Conservation (phyloP, 2,329 filamentous ascomycete species). For the Pseudocercospora cruenta region DNA sequence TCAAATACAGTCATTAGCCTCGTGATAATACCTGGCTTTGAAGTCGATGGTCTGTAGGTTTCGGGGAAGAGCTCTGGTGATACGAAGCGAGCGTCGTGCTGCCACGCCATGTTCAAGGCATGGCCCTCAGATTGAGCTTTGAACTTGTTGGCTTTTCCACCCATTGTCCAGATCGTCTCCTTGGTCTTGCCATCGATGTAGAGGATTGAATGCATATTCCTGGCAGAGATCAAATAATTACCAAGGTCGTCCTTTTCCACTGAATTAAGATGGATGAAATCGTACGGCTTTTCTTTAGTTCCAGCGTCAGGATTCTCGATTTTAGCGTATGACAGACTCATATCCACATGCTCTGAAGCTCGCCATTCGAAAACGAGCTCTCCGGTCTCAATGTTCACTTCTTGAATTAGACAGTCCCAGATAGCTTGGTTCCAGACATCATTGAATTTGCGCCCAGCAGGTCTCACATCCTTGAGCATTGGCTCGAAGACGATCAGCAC, state of each 20-base stretch:
- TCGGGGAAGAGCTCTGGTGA: slow-evolving; percentile 16
- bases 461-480: slow-evolving; percentile 21
- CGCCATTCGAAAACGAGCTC: slow-evolving; percentile 52
- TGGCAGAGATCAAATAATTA: slow-evolving; percentile 58
- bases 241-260: slow-evolving; percentile 54
- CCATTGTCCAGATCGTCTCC: slow-evolving; percentile 54
- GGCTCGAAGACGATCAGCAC: slow-evolving; percentile 47
- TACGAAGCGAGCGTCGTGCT: slow-evolving; percentile 31
- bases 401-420: slow-evolving; percentile 51
- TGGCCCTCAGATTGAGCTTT: slow-evolving; percentile 27
- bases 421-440: slow-evolving; percentile 40
- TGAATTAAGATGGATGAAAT: slow-evolving; percentile 60
- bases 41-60: slow-evolving; percentile 18
- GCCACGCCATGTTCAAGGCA: slow-evolving; percentile 28
- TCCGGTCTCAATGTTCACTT: slow-evolving; percentile 51
- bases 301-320: slow-evolving; percentile 40
- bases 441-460: slow-evolving; percentile 29
- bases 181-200: slow-evolving; percentile 53
- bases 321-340: slow-evolving; percentile 37
- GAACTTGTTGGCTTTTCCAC: slow-evolving; percentile 30
- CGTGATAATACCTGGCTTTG: slow-evolving; percentile 22
- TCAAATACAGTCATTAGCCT: slow-evolving; percentile 46
- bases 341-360: slow-evolving; percentile 48
- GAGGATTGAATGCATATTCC: slow-evolving; percentile 52
- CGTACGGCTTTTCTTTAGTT: slow-evolving; percentile 46